These are phyloP conservation scores for Globisporangium paroecandrum DNA, from an alignment of 352 stramenopile species.

Conservation along the genomic window DNA sequence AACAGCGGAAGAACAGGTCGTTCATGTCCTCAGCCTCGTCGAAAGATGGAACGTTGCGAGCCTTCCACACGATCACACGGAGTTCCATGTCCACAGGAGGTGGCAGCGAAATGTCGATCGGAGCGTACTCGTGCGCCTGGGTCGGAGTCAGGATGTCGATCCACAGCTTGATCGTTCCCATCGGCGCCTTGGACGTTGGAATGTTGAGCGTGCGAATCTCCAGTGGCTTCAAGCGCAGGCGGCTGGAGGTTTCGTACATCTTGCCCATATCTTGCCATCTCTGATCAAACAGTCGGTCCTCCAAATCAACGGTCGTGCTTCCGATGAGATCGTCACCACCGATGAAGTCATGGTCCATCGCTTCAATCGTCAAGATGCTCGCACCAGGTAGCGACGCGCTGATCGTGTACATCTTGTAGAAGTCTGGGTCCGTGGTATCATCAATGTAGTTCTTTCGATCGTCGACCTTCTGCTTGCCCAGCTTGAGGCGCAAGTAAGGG, in stretches of 20 bases:
- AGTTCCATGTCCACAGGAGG: constrained; percentile 87
- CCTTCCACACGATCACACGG: constrained; percentile 92
- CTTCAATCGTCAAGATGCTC: constrained; percentile 83
- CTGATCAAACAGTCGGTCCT: constrained; percentile 91
- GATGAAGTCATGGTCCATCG: constrained; percentile 90
- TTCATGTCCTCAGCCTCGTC: constrained; percentile 89
- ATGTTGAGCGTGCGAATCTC: constrained; percentile 85
- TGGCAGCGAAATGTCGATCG: constrained; percentile 83
- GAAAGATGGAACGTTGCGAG: constrained; percentile 84
- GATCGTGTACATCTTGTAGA: constrained; percentile 91
- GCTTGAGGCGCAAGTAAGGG: constrained; percentile 79
- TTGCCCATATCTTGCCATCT: constrained; percentile 86
- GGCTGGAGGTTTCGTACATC: constrained; percentile 77
- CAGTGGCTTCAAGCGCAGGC: constrained; percentile 65
- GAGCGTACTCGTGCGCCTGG: constrained; percentile 74
- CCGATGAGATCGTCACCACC: constrained; percentile 91
- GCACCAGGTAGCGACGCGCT: constrained; percentile 84
- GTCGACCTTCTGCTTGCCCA: constrained; percentile 85
- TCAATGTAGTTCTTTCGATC: constrained; percentile 91
- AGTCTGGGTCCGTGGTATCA: constrained; percentile 83
- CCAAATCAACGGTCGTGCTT: constrained; percentile 90
- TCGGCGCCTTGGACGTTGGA: constrained; percentile 75
- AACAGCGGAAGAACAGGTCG: constrained; percentile 90
- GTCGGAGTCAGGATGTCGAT: constrained; percentile 86
- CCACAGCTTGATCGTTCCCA: constrained; percentile 87